A percentile compares a stretch with the other conserved stretches of the same genome.
Evolutionary conservation across 805 yeast species (phyloP).

Genomic region (Yarrowia sp.): DNA sequence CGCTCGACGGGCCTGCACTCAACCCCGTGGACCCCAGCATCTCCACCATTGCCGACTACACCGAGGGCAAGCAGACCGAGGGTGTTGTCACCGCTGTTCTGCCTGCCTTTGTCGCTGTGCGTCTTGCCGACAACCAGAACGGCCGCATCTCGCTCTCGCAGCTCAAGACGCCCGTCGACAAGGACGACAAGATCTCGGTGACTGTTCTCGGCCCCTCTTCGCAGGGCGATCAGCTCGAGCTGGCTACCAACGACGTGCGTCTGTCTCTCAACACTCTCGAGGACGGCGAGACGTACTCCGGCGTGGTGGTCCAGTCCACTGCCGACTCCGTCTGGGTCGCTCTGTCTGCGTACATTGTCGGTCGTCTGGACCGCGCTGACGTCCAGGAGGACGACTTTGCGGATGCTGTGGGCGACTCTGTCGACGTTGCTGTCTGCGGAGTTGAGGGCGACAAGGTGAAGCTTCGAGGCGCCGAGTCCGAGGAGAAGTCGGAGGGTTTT

Average conservation of each 20-base stretch:
- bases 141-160: constrained; percentile 80
- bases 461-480: constrained; percentile 18
- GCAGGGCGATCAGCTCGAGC: constrained; percentile 21
- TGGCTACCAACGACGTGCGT: constrained; percentile 23
- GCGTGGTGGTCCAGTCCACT: constrained; percentile 10
- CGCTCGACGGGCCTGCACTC: constrained; percentile 54
- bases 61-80: constrained; percentile 59
- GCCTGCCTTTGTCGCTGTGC: constrained; percentile 70
- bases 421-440: constrained; percentile 21
- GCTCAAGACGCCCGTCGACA: constrained; percentile 54
- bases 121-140: constrained; percentile 69
- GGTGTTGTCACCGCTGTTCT: constrained; percentile 63
- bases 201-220: constrained; percentile 53
- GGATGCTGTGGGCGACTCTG: background rate
- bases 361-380: constrained; percentile 17
- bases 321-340: constrained; percentile 4
- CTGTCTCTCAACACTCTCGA: background rate
- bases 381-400: background rate
- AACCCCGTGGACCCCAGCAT: constrained; percentile 63
- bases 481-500: background rate
- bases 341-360: constrained; percentile 14
- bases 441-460: constrained; percentile 18
- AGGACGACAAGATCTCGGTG: constrained; percentile 60
- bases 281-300: background rate
- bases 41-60: constrained; percentile 49